These are phyloP conservation scores for Colletotrichum tamarilloi DNA, from an alignment of 2,329 filamentous ascomycete species.

Conservation along the genomic window DNA sequence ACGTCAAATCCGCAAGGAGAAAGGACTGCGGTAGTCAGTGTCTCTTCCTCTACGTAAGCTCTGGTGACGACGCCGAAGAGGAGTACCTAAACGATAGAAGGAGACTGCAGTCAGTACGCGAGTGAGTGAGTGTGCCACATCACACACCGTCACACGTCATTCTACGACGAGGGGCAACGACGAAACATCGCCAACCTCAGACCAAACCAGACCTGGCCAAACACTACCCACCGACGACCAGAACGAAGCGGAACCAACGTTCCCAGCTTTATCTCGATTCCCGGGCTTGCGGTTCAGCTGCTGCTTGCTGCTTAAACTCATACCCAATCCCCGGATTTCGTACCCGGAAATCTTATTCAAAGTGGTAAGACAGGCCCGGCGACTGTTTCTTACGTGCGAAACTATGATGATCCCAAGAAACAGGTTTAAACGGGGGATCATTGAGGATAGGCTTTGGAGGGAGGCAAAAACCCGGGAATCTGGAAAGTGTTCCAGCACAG, in stretches of 20 bases:
- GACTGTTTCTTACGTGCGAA: slow-evolving; percentile 17
- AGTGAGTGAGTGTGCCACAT: not conserved
- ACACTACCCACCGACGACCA: not conserved
- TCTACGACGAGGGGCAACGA: not conserved
- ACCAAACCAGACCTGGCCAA: not conserved
- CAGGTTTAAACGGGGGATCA: not conserved
- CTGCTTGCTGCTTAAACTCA: not conserved
- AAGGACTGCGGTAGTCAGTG: not conserved
- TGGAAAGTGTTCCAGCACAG: not conserved
- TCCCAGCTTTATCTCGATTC: not conserved
- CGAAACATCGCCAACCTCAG: not conserved
- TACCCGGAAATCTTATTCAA: not conserved
- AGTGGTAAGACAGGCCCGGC: slow-evolving; percentile 1
- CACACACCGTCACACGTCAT: not conserved
- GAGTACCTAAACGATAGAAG: not conserved
- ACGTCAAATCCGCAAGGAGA: not conserved
- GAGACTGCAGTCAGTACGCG: not conserved
- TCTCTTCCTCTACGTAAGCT: not conserved
- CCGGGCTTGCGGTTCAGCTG: not conserved
- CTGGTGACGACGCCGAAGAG: not conserved
- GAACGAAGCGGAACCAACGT: not conserved
- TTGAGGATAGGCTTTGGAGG: not conserved
- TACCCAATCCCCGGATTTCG: not conserved
- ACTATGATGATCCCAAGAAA: not conserved
- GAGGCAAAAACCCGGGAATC: not conserved